These are phyloP conservation scores for Neocucurbitaria cava DNA, from an alignment of 2,329 filamentous ascomycete species.

Conservation along the genomic window DNA sequence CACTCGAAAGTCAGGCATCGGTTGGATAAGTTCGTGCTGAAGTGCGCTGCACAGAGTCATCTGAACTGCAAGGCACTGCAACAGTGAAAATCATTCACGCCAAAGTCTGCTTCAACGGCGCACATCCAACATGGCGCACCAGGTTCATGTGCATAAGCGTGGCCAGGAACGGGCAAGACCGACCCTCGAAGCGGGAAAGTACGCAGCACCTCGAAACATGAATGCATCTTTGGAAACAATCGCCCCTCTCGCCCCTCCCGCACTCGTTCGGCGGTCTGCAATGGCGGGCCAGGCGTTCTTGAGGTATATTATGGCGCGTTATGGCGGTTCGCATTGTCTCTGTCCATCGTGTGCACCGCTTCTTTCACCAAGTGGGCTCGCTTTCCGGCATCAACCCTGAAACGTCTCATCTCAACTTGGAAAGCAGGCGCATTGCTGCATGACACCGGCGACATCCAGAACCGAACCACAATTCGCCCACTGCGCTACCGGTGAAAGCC, in stretches of 20 bases:
- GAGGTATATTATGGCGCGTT: conserved; percentile 21
- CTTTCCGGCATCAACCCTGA: conserved; percentile 10
- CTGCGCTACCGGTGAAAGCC: background rate
- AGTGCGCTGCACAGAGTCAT: conserved; percentile 3
- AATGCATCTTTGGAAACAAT: conserved; percentile 26
- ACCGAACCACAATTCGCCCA: background rate
- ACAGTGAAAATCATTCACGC: conserved; percentile 5
- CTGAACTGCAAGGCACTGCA: conserved; percentile 6
- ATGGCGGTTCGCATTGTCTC: conserved; percentile 5
- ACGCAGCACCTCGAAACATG: conserved; percentile 22
- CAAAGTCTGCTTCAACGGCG: conserved; percentile 1
- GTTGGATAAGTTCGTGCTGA: conserved; percentile 7
- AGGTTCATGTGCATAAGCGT: conserved; percentile 13
- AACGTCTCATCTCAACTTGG: background rate
- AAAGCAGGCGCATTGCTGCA: conserved; percentile 5
- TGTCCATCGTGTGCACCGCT: conserved; percentile 10
- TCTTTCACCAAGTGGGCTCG: background rate
- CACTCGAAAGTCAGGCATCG: background rate
- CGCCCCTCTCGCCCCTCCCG: conserved; percentile 13
- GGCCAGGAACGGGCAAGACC: conserved; percentile 15
- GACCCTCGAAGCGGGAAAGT: conserved; percentile 12
- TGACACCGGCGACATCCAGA: background rate
- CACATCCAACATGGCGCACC: conserved; percentile 4
- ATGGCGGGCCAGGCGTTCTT: conserved; percentile 1
- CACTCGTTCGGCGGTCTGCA: conserved; percentile 8